Base-by-base conservation (phyloP, 352 stramenopile species). In the Albugo candida region DNA sequence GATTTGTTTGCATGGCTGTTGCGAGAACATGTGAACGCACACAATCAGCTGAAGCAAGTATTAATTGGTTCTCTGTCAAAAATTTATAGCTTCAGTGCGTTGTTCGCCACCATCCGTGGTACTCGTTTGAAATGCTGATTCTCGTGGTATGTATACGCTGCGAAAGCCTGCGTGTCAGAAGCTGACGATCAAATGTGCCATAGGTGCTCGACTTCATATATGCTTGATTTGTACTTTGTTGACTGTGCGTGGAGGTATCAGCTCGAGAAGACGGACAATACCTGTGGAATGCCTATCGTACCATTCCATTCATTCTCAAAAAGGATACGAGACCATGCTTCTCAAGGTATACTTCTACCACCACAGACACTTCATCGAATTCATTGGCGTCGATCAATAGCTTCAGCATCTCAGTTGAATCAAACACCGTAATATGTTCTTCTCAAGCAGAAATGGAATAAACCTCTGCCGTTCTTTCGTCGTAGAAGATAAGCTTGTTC, bases 221-320 rank as follows among this genome's bases (percentile, higher is more conserved):
- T 67, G 17, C 60, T 78, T 1, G 89, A 66, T 47, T 84, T 72
- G 12, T 88, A 52, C 3, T 81, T 70, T 18, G 67, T 65, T 8
- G 75, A 87, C 40, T 81, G 84, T 31, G 78, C 63, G 49, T 92
- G 77, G 38, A 92, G 60, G 39, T 83, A 92, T 84, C 49, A 92
- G 52, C 52, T 89, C 80, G 35, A 92, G 57, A 13, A 75, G 77
- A 55, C 88, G 75, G 0, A 73, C 73, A 19, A 92, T 82, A 1
- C 66, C 75, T 2, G 69, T 81, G 13, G 62, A 61, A 53, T 92
- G 83, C 19, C 44, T 70, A 31, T 8, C 24, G 8, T 8, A 31
- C 8, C 24, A 8, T 31, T 31, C 8, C 24, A 31, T 31, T 31
- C 24, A 24, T 10, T 43, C 1, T 84, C 76, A 65, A 88, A 88